Conservation (phyloP, 106 monocot genomes). For the Amphibolis antarctica region DNA sequence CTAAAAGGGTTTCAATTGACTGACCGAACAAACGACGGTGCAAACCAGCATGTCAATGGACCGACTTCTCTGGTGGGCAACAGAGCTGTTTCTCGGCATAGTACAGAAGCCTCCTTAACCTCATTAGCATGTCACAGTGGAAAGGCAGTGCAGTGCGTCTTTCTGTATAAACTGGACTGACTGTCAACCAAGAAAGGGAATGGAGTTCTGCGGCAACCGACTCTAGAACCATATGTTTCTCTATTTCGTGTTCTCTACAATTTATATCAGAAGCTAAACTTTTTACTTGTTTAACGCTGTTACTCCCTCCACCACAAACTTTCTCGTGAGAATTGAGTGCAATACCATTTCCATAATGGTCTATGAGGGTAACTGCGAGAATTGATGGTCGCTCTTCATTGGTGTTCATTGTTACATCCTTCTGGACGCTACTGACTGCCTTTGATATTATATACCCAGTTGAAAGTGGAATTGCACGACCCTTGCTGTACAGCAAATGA, state of each 20-base stretch:
- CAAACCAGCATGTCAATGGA: not conserved
- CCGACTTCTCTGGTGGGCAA: not conserved
- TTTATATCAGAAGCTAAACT: constrained; percentile 27
- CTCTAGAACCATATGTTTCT: constrained; percentile 52
- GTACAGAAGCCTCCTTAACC: constrained; percentile 62
- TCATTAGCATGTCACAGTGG: constrained; percentile 72
- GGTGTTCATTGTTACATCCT: constrained; percentile 17
- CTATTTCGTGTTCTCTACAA: constrained; percentile 40
- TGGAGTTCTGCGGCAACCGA: constrained; percentile 74
- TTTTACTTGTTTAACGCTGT: constrained; percentile 25
- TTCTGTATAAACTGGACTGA: constrained; percentile 55
- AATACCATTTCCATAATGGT: constrained; percentile 68
- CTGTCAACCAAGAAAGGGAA: constrained; percentile 82
- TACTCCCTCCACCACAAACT: constrained; percentile 12
- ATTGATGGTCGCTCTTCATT: constrained; percentile 69
- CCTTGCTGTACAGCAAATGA: constrained; percentile 90
- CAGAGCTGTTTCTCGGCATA: constrained; percentile 65
- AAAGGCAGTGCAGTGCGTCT: constrained; percentile 70
- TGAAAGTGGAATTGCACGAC: constrained; percentile 61
- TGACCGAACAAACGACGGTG: not conserved
- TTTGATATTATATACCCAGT: constrained; percentile 67
- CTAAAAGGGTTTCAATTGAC: no score
- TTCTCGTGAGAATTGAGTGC: constrained; percentile 37
- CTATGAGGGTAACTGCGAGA: constrained; percentile 65
- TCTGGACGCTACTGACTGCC: constrained; percentile 37